Base-by-base conservation (phyloP, 176 grass and related monocot genomes). In the Aegilops bicornis region DNA sequence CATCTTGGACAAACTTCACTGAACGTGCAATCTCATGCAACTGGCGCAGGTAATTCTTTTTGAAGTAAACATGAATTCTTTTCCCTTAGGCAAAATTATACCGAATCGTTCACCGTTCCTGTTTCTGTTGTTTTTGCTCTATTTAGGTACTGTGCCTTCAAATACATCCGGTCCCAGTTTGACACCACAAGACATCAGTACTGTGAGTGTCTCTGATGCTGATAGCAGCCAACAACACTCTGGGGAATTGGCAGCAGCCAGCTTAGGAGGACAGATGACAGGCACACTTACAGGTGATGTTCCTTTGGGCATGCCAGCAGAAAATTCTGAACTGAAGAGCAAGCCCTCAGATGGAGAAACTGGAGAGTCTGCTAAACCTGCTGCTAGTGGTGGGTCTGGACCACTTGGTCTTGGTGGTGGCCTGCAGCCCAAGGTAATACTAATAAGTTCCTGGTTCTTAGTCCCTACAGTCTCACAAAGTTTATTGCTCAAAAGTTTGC, bases 391-490 rank as follows among this genome's bases (percentile, higher is more conserved):
- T 54, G 90, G 11, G 30, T 65, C 90, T 78, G 83, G 87, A 70
- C 96, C 96, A 1, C 75, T 92, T 79, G 96, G 93, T 69, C 89
- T 96, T 75, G 96, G 96, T 79, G 96, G 91, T 77, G 93, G 96
- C 40, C 88, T 98, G 84, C 87, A 92, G 73, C 88, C 94, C 27
- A 96, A 95, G 90, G 96, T 96, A 91, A 80, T 64, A 79, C 10
- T 58, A 64, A 43, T 42, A 47, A 24, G 72, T 52, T 83, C 71
- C 42, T 30, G 29, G 17, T 71, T 17, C 30, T 35, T 33, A 64
- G 39, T 74, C 19, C 19, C 35, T 73, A 27, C 35, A 76, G 13
- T 19, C 42, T 73, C 25, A 9, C 5, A 24, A 63, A 80, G 15
- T 76, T 8, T 4, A 30, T 81, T 82, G 4, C 71, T 70, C 17